Conservation (phyloP, 441 rosid species). For the Gossypium laxum region DNA sequence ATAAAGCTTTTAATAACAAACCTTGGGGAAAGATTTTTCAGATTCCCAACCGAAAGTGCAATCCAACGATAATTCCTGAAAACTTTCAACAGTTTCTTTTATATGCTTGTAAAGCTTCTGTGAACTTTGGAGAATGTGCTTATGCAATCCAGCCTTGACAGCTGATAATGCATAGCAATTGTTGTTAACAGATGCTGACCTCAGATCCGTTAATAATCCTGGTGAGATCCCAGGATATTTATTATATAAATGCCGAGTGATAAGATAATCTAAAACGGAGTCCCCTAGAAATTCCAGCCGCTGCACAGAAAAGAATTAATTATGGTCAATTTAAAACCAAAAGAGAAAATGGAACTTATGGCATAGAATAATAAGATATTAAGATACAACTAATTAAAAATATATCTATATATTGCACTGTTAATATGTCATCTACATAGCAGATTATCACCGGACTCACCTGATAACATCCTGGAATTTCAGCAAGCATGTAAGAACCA, state of each 20-base stretch:
- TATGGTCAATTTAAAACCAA: too few species aligned
- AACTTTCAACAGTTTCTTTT: slow-evolving; percentile 23
- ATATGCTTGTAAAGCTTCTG: slow-evolving; percentile 54
- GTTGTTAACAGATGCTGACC: slow-evolving; percentile 89
- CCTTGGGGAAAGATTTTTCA: slow-evolving; percentile 71
- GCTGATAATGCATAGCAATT: slow-evolving; percentile 65
- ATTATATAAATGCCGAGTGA: slow-evolving; percentile 46
- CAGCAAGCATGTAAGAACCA: slow-evolving; percentile 87
- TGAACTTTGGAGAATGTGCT: slow-evolving; percentile 60
- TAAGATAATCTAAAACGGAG: slow-evolving; percentile 63
- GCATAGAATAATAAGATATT: background rate
- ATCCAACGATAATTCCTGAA: slow-evolving; percentile 22
- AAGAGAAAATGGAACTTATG: background rate
- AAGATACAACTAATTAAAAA: background rate
- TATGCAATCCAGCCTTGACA: slow-evolving; percentile 48
- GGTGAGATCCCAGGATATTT: slow-evolving; percentile 58
- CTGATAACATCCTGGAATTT: slow-evolving; percentile 84
- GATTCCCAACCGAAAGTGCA: slow-evolving; percentile 73
- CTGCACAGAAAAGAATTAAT: slow-evolving; percentile 28
- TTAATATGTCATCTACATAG: background rate
- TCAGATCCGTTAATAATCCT: slow-evolving; percentile 69
- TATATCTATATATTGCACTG: background rate
- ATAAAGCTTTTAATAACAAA: slow-evolving; percentile 8
- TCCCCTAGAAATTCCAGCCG: slow-evolving; percentile 92
- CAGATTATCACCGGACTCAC: slow-evolving; percentile 13